A percentile compares a stretch with the other conserved stretches of the same genome.
Conservation (phyloP, 768 basidiomycete genomes). For the Psilocybe tampanensis region DNA sequence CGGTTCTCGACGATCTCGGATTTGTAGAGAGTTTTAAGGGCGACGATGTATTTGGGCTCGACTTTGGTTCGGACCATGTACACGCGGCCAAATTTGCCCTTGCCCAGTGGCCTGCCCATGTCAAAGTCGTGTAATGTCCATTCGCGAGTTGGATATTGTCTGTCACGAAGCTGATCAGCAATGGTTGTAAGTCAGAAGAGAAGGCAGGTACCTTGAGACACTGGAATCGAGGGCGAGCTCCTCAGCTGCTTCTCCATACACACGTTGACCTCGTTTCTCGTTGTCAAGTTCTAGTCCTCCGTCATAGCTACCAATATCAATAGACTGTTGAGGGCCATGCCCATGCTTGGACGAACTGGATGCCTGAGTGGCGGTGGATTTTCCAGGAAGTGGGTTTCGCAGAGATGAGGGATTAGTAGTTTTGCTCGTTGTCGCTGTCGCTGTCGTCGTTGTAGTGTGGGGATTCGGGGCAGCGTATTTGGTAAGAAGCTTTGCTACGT, state of each 20-base stretch:
- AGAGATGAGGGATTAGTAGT: conserved; percentile 45
- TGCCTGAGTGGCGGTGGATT: conserved; percentile 5
- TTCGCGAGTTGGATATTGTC: conserved; percentile 75
- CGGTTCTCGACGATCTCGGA: conserved; percentile 89
- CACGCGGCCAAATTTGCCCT: conserved; percentile 98
- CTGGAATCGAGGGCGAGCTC: conserved; percentile 87
- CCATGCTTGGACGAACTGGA: conserved; percentile 19
- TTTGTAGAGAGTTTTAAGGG: conserved; percentile 96
- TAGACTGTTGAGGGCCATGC: conserved; percentile 31
- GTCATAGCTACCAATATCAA: conserved; percentile 92
- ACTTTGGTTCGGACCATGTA: conserved; percentile 96
- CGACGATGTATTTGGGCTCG: conserved; percentile 90
- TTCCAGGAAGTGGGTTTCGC: conserved; percentile 35
- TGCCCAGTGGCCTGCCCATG: conserved; percentile 95
- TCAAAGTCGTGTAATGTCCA: conserved; percentile 89
- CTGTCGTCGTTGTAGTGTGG: conserved; percentile 30
- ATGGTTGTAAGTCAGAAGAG: background rate
- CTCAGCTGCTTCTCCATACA: conserved; percentile 78
- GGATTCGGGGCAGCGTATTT: conserved; percentile 75
- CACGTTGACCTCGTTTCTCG: conserved; percentile 72
- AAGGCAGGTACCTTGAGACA: conserved; percentile 56
- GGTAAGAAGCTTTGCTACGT: conserved; percentile 70
- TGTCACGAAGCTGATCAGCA: conserved; percentile 22
- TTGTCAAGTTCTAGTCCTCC: conserved; percentile 95
- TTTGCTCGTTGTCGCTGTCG: too few species aligned